These are phyloP conservation scores for Plectosphaerella cucumerina DNA, from an alignment of 2,329 filamentous ascomycete genomes.

Conservation along the genomic window DNA sequence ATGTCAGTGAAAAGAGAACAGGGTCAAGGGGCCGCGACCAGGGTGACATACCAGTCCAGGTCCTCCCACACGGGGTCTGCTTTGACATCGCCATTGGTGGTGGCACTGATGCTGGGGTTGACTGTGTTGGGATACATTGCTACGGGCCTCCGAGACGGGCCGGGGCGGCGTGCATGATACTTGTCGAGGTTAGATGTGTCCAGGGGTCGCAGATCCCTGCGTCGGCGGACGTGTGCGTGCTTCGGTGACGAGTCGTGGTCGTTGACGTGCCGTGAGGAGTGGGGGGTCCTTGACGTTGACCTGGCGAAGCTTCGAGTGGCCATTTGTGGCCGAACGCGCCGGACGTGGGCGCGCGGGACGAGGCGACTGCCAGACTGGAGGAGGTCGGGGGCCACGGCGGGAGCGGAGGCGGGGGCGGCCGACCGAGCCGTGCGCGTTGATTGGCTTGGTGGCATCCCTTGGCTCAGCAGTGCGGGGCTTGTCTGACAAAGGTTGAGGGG, in stretches of 20 bases:
- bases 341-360: neutral
- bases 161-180: conserved; percentile 18
- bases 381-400: too few species aligned
- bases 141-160: conserved; percentile 20
- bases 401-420: neutral
- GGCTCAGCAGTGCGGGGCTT: too few species aligned
- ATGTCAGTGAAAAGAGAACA: neutral
- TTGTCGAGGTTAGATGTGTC: conserved; percentile 14
- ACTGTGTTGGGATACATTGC: conserved; percentile 14
- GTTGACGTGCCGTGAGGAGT: conserved; percentile 6
- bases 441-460: too few species aligned
- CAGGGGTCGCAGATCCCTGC: conserved; percentile 11
- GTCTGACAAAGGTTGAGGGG: too few species aligned
- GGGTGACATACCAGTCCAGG: conserved; percentile 62
- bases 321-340: conserved; percentile 1
- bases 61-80: conserved; percentile 68
- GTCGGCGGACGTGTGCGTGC: conserved; percentile 1
- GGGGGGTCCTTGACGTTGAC: neutral
- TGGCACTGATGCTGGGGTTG: conserved; percentile 14
- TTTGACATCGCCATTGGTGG: conserved; percentile 34
- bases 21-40: neutral
- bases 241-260: neutral
- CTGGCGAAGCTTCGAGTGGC: neutral
- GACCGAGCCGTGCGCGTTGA: too few species aligned
- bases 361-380: neutral